These are phyloP conservation scores for Haberlea rhodopensis DNA, from an alignment of 257 asterid species.

Conservation along the genomic window DNA sequence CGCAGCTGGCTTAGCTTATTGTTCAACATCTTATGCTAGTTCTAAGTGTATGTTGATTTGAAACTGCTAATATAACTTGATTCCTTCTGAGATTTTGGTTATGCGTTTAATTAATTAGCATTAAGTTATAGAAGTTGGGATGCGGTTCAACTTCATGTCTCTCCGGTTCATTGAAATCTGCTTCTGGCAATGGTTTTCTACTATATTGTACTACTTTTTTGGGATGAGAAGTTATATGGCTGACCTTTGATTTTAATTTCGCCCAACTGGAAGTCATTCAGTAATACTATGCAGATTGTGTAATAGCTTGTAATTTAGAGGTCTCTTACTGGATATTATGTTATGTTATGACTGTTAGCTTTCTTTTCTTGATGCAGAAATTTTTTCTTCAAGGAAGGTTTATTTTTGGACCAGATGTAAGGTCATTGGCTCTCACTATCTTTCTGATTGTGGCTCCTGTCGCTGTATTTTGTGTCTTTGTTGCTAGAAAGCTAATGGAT, in stretches of 20 bases:
- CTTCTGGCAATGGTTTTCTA: not conserved
- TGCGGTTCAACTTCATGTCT: not conserved
- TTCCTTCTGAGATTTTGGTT: not conserved
- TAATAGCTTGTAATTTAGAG: not conserved
- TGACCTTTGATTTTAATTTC: no score
- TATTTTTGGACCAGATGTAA: conserved; percentile 36
- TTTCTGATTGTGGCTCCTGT: conserved; percentile 32
- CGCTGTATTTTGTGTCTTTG: conserved; percentile 25
- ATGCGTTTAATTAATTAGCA: not conserved
- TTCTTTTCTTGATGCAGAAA: conserved; percentile 24
- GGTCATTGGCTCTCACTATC: conserved; percentile 26
- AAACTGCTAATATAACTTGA: not conserved
- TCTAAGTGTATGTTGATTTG: not conserved
- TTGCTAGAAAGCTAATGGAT: conserved; percentile 23
- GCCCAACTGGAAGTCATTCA: not conserved
- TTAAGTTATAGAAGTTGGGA: conserved; percentile 1
- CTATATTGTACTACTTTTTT: not conserved
- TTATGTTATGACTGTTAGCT: not conserved
- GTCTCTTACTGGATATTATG: not conserved
- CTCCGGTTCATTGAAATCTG: not conserved
- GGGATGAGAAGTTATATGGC: no score
- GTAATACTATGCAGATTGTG: not conserved
- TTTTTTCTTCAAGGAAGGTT: conserved; percentile 34
- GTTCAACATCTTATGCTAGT: conserved; percentile 18
- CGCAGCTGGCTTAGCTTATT: not conserved